These are phyloP conservation scores for Daldinia grandis DNA, from an alignment of 495 filamentous ascomycete species.

Conservation along the genomic window DNA sequence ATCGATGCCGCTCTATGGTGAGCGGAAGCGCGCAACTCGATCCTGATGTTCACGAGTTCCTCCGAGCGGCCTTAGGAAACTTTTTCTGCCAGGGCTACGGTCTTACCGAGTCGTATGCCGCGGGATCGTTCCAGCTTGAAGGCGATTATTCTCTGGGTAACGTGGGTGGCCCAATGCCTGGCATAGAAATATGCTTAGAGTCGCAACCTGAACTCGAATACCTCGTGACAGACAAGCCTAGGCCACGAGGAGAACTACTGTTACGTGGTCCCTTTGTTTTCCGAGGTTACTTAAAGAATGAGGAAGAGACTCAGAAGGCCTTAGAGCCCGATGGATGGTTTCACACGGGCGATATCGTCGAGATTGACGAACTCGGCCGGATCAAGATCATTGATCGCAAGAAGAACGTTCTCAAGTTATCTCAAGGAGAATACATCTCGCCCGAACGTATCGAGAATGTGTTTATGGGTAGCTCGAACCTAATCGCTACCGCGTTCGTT, in stretches of 20 bases:
- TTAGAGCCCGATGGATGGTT: conserved; percentile 95
- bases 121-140: conserved; percentile 70
- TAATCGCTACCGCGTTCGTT: conserved; percentile 82
- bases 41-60: conserved; percentile 84
- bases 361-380: conserved; percentile 83
- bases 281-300: conserved; percentile 85
- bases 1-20: conserved; percentile 76
- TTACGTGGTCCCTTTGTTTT: conserved; percentile 82
- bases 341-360: conserved; percentile 89
- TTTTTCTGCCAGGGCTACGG: conserved; percentile 91
- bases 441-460: conserved; percentile 97
- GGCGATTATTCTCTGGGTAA: conserved; percentile 80
- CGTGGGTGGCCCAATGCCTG: conserved; percentile 75
- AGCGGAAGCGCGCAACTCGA: conserved; percentile 92
- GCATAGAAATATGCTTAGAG: conserved; percentile 78
- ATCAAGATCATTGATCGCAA: conserved; percentile 94
- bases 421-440: conserved; percentile 97
- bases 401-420: conserved; percentile 98
- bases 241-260: conserved; percentile 90
- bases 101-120: conserved; percentile 93
- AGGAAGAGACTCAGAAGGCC: conserved; percentile 83
- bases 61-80: conserved; percentile 82
- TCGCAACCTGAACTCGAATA: conserved; percentile 98
- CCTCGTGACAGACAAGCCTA: conserved; percentile 86
- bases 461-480: conserved; percentile 78